These are phyloP conservation scores for Phialemoniopsis sp. DNA, from an alignment of 2,329 filamentous ascomycete species.

Conservation along the genomic window DNA sequence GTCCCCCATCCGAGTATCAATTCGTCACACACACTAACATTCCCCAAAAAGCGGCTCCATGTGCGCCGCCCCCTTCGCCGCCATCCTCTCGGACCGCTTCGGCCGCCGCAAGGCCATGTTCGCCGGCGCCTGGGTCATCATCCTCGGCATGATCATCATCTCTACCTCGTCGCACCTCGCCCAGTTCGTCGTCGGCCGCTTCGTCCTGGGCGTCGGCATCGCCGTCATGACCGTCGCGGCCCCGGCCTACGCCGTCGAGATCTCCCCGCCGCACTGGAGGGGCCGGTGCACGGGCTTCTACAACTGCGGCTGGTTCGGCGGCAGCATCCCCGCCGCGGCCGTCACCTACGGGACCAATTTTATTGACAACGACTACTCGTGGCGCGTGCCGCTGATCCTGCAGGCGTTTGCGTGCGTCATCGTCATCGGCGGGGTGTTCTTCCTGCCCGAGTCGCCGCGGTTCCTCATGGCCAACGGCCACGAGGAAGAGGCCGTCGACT, in stretches of 20 bases:
- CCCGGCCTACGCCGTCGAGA: conserved; percentile 42
- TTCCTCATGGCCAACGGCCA: conserved; percentile 35
- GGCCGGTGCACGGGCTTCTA: conserved; percentile 44
- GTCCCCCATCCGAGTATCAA: too few species aligned
- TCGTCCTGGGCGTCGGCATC: conserved; percentile 41
- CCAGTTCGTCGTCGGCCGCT: conserved; percentile 41
- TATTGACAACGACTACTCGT: conserved; percentile 39
- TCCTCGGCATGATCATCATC: conserved; percentile 36
- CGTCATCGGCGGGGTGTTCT: conserved; percentile 30
- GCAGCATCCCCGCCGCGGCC: conserved; percentile 43
- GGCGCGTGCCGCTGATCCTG: conserved; percentile 44
- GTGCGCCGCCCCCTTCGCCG: conserved; percentile 33
- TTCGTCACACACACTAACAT: conserved; percentile 4
- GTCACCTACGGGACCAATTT: conserved; percentile 42
- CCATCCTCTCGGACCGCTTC: conserved; percentile 36
- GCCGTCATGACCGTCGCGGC: conserved; percentile 43
- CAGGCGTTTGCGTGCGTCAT: conserved; percentile 39
- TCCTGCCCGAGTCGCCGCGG: conserved; percentile 35
- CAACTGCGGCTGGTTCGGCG: conserved; percentile 50
- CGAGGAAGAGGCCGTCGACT: conserved; percentile 31
- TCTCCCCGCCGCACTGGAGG: conserved; percentile 44
- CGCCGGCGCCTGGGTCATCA: conserved; percentile 35
- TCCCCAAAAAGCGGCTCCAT: conserved; percentile 31
- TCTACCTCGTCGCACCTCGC: conserved; percentile 27
- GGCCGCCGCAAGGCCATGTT: conserved; percentile 43